Evolutionary conservation across 441 rosid genomes (phyloP), one percentile per base, ranked within the genome.

Genomic region (Erodium moschatum): DNA sequence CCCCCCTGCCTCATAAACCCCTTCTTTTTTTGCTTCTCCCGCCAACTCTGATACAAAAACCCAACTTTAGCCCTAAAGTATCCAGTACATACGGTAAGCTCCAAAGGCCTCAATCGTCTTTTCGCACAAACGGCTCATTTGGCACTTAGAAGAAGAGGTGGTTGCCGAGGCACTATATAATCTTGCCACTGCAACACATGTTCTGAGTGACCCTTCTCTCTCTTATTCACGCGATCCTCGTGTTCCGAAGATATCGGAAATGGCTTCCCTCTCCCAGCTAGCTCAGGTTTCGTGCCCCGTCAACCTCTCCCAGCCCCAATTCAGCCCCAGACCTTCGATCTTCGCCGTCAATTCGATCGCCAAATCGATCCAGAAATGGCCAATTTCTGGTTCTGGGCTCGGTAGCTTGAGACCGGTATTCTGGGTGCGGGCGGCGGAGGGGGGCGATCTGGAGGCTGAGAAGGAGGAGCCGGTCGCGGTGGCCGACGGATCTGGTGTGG

Each of bases 391-490:
- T 12, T 13, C 3, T 9, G 12, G 12, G 13, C 10, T 12, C 6
- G 56, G 56, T 48, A 78, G 75, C 0, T 6, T n/a, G 56, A 48
- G 56, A 48, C 18, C 56, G 4, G 56, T 48, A 18, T n/a, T 48
- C 56, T 3, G 56, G 16, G 56, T 48, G 18, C 16, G 56, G 56
- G 56, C 56, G 56, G 18, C 56, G 16, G 56, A 12, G 56, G 82
- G 70, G 0, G 88, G 77, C 54, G 88, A 84, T 65, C 67, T 82
- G 85, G 88, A 81, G 12, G 72, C 77, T 10, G 81, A 75, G 50
- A 75, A 82, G 52, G 46, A 75, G 11, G 67, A 50, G 16, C 54
- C 54, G n/a, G 16, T 48, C 4, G 54, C 15, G 27, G 76, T 21
- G 50, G 79, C 10, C 46, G 46, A 33, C 3, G 82, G 46, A 0